Evolutionary conservation across 2,329 filamentous ascomycete genomes (phyloP), one percentile per base, ranked within the genome.

Genomic region (Albophoma yamanashiensis): DNA sequence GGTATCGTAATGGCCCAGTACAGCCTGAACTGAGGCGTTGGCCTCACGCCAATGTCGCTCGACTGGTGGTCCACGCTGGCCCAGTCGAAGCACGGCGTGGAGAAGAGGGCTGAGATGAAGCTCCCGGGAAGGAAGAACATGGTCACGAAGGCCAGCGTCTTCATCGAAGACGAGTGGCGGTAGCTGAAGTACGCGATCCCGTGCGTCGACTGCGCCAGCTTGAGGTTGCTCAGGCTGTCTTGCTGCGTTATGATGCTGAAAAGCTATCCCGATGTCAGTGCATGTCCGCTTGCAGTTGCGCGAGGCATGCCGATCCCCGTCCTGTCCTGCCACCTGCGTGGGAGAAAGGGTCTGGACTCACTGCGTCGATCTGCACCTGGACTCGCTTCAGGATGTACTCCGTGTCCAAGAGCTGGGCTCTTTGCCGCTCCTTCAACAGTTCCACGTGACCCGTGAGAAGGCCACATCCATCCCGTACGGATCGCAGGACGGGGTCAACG

Each of bases 91-190:
- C 69, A 65, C 7, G 67, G 45, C 9, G 72, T 73, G 4, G 73
- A 75, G 62, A 77, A 76, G n/a, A 77, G 67, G 1, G 75, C 73
- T 0, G 75, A 74, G 20, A 77, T 68, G 58, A 77, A 77, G 59
- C 71, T 77, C 0, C 75, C 75, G 0, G 75, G 75, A 2, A 77
- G 67, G 63, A 77, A 76, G 42, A 77, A 69, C 74, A 77, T 76
- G 61, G 75, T 74, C 25, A 77, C 73, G 25, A 77, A 67, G 22
- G 75, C 75, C 27, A 77, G 62, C 9, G 74, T 76, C 67, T 76
- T 77, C 75, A 77, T 77, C 2, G 74, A 75, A 0, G 73, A 71
- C n/a, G 74, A 73, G 58, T 77, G 75, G 20, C 74, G 72, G 59
- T 74, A 71, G 59, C 69, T 75, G 15, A 69, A 71, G 22, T 69